These are phyloP conservation scores for Leersia perrieri DNA, from an alignment of 176 grass and related monocot genomes.

Conservation along the genomic window DNA sequence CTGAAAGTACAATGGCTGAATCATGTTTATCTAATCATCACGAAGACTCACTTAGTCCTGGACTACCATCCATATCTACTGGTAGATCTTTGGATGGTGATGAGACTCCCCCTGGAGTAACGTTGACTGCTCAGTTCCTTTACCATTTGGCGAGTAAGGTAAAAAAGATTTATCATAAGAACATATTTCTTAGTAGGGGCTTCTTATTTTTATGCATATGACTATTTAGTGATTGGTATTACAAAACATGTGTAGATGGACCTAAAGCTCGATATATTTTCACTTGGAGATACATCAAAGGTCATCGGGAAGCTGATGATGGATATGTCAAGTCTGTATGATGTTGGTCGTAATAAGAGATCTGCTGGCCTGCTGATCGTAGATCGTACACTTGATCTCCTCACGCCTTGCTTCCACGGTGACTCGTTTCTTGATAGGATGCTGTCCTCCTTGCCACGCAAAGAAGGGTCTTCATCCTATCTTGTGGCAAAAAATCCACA, in stretches of 20 bases:
- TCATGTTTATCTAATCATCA: conserved; percentile 62
- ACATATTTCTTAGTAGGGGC: neutral
- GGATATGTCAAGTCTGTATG: conserved; percentile 98
- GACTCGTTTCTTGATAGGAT: conserved; percentile 90
- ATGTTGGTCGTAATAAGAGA: conserved; percentile 86
- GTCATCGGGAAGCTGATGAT: conserved; percentile 91
- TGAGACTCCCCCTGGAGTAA: conserved; percentile 74
- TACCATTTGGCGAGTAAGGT: conserved; percentile 96
- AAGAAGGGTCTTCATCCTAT: conserved; percentile 48
- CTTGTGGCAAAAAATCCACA: conserved; percentile 38
- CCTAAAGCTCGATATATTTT: conserved; percentile 97
- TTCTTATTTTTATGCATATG: conserved; percentile 2
- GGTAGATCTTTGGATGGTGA: conserved; percentile 73
- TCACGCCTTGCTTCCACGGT: conserved; percentile 81
- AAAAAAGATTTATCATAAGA: conserved; percentile 34
- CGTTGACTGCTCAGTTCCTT: conserved; percentile 84
- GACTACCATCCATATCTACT: conserved; percentile 70
- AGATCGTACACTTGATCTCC: conserved; percentile 92
- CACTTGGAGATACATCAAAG: conserved; percentile 88
- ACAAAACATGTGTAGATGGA: conserved; percentile 70
- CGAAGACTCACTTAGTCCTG: conserved; percentile 81
- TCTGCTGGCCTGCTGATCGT: conserved; percentile 86
- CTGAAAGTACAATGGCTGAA: conserved; percentile 73
- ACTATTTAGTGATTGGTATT: conserved; percentile 31
- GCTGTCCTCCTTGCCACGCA: conserved; percentile 65